phyloP scores from a whole-genome alignment of 2,329 filamentous ascomycete species.

The Venturia asperata region DNA sequence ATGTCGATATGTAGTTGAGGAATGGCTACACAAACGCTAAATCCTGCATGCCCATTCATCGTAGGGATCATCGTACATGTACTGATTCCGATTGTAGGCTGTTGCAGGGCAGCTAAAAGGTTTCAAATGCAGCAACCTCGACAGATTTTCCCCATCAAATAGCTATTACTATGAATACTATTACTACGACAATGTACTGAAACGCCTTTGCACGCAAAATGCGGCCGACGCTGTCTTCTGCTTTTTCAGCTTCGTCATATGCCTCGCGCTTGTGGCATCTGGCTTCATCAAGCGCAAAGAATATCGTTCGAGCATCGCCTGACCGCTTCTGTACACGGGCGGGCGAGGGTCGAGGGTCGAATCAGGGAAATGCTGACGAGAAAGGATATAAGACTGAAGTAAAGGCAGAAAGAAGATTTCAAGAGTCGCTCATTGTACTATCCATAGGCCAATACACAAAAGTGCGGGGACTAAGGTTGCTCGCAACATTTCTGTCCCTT shows the following conservation, averaged over 20 bases:
- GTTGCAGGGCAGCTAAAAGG: background rate
- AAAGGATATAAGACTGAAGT: background rate
- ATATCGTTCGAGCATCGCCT: background rate
- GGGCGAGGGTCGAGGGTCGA: background rate
- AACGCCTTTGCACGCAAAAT: background rate
- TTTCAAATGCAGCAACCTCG: background rate
- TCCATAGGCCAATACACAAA: background rate
- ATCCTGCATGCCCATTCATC: background rate
- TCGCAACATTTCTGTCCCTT: background rate
- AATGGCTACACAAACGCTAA: background rate
- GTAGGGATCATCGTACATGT: background rate
- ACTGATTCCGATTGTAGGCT: background rate
- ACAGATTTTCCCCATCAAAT: background rate
- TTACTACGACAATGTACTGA: background rate
- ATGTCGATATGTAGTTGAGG: background rate
- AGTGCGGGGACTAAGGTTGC: background rate
- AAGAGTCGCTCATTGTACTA: background rate
- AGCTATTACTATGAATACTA: background rate
- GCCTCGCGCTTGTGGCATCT: background rate
- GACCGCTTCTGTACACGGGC: too few species aligned
- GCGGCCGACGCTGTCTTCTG: background rate
- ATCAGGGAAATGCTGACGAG: background rate
- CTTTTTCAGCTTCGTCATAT: background rate
- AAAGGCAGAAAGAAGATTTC: background rate
- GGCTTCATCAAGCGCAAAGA: slow-evolving; percentile 8